Evolutionary conservation across 2,329 filamentous ascomycete genomes (phyloP).

Genomic region (Xylariaceae sp.): DNA sequence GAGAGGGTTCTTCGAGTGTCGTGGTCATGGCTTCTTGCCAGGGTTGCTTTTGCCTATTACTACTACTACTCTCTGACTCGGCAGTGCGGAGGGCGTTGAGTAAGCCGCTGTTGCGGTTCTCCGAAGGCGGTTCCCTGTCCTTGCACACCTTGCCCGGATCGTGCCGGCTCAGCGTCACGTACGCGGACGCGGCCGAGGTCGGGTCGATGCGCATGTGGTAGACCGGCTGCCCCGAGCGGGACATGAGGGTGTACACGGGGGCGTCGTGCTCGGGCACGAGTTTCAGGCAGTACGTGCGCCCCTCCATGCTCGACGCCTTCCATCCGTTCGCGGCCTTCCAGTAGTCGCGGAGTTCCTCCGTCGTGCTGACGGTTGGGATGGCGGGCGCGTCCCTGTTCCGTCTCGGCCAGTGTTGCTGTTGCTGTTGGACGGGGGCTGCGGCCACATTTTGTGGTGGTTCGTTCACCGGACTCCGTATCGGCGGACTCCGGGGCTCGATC

Average conservation of each 20-base stretch:
- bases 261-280: slow-evolving; percentile 52
- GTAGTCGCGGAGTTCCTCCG: slow-evolving; percentile 56
- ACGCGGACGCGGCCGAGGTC: slow-evolving; percentile 57
- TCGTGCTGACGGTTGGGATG: slow-evolving; percentile 48
- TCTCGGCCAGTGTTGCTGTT: slow-evolving; percentile 28
- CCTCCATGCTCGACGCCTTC: slow-evolving; percentile 56
- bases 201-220: slow-evolving; percentile 62
- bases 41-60: slow-evolving; percentile 38
- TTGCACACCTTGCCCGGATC: slow-evolving; percentile 56
- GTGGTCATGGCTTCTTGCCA: slow-evolving; percentile 56
- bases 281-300: slow-evolving; percentile 54
- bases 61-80: too few relatives aligned
- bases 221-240: slow-evolving; percentile 52
- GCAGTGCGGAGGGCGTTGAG: slow-evolving; percentile 32
- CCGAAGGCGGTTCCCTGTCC: slow-evolving; percentile 33
- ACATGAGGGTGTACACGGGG: slow-evolving; percentile 62
- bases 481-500: slow-evolving; percentile 25
- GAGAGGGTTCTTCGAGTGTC: slow-evolving; percentile 50
- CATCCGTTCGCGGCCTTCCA: slow-evolving; percentile 69
- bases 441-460: too few relatives aligned
- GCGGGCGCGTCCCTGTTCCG: slow-evolving; percentile 38
- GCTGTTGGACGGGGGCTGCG: too few relatives aligned
- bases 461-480: slow-evolving; percentile 31
- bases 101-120: slow-evolving; percentile 18
- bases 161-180: slow-evolving; percentile 53